Conservation (phyloP, 495 filamentous ascomycete genomes). For the Friedmanniomyces endolithicus region DNA sequence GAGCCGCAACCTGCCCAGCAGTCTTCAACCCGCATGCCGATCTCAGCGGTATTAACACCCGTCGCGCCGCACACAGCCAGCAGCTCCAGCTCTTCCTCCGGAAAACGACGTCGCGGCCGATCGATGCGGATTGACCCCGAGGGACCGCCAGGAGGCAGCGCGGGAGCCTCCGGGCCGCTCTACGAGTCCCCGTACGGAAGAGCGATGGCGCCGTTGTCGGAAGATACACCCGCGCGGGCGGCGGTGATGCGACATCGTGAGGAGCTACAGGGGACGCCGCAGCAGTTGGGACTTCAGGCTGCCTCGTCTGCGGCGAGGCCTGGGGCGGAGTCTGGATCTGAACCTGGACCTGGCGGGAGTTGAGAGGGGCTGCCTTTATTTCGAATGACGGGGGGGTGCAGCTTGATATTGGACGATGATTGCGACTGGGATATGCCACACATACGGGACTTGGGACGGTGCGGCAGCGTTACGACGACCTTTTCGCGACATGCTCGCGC, state of each 20-base stretch:
- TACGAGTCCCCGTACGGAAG: slow-evolving; percentile 14
- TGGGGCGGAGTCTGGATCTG: not conserved
- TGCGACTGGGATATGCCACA: not conserved
- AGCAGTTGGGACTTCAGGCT: not conserved
- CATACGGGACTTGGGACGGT: not conserved
- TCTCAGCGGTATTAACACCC: slow-evolving; percentile 16
- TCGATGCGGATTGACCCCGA: slow-evolving; percentile 13
- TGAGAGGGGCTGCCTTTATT: not conserved
- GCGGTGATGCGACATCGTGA: slow-evolving; percentile 11
- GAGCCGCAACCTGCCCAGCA: not conserved
- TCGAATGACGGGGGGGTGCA: no score
- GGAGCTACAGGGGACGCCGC: not conserved
- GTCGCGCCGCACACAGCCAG: slow-evolving; percentile 7
- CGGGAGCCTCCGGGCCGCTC: not conserved
- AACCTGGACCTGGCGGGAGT: no score
- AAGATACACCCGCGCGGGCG: slow-evolving; percentile 6
- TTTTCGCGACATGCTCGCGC: not conserved
- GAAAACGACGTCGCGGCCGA: slow-evolving; percentile 16
- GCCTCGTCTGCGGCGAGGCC: no score
- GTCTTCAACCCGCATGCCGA: slow-evolving; percentile 14
- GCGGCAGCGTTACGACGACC: not conserved
- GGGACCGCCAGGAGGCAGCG: not conserved
- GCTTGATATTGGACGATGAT: no score
- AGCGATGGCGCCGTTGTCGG: not conserved
- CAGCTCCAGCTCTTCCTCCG: slow-evolving; percentile 17